These are phyloP conservation scores for Mycena galopus DNA, from an alignment of 768 basidiomycete genomes.

Conservation along the genomic window DNA sequence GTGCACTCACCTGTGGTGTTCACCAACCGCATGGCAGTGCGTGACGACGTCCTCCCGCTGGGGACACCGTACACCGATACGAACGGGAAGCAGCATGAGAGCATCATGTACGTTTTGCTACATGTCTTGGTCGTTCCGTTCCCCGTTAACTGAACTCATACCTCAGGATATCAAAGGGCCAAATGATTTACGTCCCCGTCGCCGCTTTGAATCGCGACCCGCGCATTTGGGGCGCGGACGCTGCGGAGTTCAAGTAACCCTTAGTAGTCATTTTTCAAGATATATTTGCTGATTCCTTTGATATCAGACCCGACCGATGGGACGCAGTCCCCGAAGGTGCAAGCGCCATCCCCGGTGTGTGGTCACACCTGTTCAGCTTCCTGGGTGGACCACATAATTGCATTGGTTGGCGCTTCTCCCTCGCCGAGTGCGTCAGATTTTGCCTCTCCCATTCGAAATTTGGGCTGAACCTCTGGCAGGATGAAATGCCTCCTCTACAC, in stretches of 20 bases:
- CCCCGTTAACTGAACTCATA: not conserved
- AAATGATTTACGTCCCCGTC: constrained; percentile 48
- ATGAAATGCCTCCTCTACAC: constrained; percentile 51
- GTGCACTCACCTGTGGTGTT: constrained; percentile 52
- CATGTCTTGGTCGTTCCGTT: too few species aligned
- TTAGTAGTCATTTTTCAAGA: not conserved
- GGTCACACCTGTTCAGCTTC: constrained; percentile 51
- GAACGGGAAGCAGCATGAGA: constrained; percentile 43
- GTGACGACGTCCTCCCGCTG: constrained; percentile 54
- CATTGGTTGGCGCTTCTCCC: constrained; percentile 61
- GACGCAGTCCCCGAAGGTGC: constrained; percentile 44
- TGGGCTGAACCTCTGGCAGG: not conserved
- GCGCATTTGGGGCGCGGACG: constrained; percentile 50
- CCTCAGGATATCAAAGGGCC: constrained; percentile 40
- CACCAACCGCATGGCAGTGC: constrained; percentile 47
- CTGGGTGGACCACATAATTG: constrained; percentile 61
- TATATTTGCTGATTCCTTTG: too few species aligned
- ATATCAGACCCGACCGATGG: constrained; percentile 62
- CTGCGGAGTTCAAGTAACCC: constrained; percentile 51
- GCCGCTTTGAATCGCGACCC: constrained; percentile 51
- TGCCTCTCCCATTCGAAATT: too few species aligned
- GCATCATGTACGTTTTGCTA: constrained; percentile 43
- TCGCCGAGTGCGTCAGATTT: constrained; percentile 53
- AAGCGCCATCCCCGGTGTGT: constrained; percentile 46
- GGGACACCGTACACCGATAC: constrained; percentile 49